Conservation (phyloP, 176 grass and related monocot genomes). For the Phragmites australis region DNA sequence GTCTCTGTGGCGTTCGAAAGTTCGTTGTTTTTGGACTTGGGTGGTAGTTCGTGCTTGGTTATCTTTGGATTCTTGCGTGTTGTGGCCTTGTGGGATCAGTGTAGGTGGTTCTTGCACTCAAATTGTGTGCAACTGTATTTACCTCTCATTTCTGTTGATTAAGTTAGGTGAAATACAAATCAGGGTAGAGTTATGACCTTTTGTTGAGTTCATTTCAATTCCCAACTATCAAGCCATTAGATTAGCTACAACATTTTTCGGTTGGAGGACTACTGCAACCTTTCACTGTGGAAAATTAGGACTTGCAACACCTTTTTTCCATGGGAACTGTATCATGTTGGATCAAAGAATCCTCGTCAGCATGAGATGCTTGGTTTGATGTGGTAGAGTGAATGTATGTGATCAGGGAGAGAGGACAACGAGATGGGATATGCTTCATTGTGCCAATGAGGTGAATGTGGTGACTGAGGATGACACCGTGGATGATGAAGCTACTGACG, state of each 20-base stretch:
- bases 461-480: conserved; percentile 8
- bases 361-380: background rate
- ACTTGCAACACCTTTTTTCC: background rate
- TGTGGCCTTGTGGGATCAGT: background rate
- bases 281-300: background rate
- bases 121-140: background rate
- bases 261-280: background rate
- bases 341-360: background rate
- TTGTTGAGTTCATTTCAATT: background rate
- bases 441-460: conserved; percentile 22
- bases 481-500: background rate
- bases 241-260: background rate
- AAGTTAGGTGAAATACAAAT: background rate
- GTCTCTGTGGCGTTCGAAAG: background rate
- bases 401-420: background rate
- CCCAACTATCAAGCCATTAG: background rate
- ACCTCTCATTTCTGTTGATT: background rate
- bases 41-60: background rate
- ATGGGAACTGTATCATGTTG: background rate
- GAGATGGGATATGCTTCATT: background rate
- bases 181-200: background rate
- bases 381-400: background rate
- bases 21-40: background rate
- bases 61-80: background rate
- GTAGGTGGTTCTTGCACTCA: background rate